Evolutionary conservation across 306 rosid genomes (phyloP).

Genomic region (Begonia peltatifolia): DNA sequence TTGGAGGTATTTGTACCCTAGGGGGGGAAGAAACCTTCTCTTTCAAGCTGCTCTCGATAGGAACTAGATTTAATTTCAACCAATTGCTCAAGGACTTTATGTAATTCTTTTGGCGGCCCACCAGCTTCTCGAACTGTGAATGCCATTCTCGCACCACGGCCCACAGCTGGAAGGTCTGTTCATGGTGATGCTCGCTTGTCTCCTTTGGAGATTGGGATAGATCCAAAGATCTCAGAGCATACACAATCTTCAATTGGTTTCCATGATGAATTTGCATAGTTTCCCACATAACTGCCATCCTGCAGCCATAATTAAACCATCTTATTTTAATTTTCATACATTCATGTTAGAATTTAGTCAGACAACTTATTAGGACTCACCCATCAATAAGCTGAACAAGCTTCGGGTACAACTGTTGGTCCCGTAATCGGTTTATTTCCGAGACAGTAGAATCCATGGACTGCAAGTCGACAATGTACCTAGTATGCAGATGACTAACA

Average conservation of each 20-base stretch:
- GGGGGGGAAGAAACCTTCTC: conserved; percentile 96
- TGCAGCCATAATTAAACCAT: conserved; percentile 14
- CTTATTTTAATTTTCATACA: no score
- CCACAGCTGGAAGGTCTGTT: conserved; percentile 50
- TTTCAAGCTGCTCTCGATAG: conserved; percentile 77
- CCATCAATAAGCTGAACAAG: conserved; percentile 78
- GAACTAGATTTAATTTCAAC: conserved; percentile 73
- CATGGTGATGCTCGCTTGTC: conserved; percentile 77
- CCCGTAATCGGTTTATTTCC: conserved; percentile 83
- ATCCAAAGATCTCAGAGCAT: conserved; percentile 32
- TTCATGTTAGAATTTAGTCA: no score
- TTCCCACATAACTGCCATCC: conserved; percentile 86
- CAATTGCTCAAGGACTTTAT: conserved; percentile 48
- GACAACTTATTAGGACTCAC: conserved; percentile 25
- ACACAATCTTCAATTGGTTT: conserved; percentile 28
- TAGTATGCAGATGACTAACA: conserved; percentile 87
- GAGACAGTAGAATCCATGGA: conserved; percentile 95
- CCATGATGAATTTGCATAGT: conserved; percentile 43
- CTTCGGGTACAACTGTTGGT: conserved; percentile 65
- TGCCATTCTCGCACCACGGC: conserved; percentile 68
- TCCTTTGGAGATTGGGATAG: conserved; percentile 58
- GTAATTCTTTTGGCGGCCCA: conserved; percentile 58
- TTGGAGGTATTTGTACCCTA: conserved; percentile 48
- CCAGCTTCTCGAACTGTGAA: conserved; percentile 45
- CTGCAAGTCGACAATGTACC: conserved; percentile 98